Base-by-base conservation (phyloP, 2,329 filamentous ascomycete species). In the Fusarium napiforme region DNA sequence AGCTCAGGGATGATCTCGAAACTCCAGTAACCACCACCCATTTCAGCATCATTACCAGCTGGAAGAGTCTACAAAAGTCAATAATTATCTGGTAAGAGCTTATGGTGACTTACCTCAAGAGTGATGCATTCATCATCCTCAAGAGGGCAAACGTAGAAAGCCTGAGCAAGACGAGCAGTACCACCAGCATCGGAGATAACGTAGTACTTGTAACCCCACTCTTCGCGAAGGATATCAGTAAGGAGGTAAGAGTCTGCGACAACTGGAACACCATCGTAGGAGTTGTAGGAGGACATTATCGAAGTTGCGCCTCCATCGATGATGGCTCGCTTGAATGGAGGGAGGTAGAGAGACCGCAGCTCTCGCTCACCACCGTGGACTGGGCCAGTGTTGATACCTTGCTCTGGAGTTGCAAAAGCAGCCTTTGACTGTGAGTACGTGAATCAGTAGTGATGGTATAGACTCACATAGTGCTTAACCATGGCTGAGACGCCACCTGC, bases 271-370 rank as follows among this genome's bases (percentile, higher is more conserved):
- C 92, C 93, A 72, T 95, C 93, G 71, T 94, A 93, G 60, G 90
- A 90, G 77, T 93, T 89, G 77, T 95, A 95, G 0, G 92, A 89
- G 36, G 90, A 90, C 93, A 95, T 95, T 74, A 94, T 88, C 45
- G 88, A 87, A 77, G 86, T 91, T 5, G 91, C 92, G 16, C 88
- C 90, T 15, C 84, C 91, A 75, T 93, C 92, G 39, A 93, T 88
- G 68, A 94, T 93, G 18, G 92, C 87, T 21, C 90, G 86, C 79
- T 92, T 92, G 81, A 93, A 93, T 0, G 89, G 77, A 5, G 88
- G 89, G 8, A 92, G 81, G 68, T 86, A 87, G 7, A 87, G 89
- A 39, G 85, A 88, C 39, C 88, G 83, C 8, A 90, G 86, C 75
- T 87, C 84, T 49, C 87, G 80, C 68, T 87, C 86, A 47, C 87